Evolutionary conservation across 1,284 basidiomycete genomes (phyloP).

Genomic region (Pascua sp.): DNA sequence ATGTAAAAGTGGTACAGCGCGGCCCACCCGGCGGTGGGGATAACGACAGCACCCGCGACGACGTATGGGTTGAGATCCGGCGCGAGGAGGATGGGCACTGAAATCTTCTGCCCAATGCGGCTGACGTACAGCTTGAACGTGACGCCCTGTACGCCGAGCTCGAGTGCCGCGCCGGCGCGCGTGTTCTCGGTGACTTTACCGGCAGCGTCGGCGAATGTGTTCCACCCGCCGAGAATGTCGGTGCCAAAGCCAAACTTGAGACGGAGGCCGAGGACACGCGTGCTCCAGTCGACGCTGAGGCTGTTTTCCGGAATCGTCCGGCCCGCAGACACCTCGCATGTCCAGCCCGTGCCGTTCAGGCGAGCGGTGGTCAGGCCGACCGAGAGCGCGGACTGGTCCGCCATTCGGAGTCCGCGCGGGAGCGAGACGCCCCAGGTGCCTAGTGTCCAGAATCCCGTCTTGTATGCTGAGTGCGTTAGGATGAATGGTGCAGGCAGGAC

Average conservation of each 20-base stretch:
- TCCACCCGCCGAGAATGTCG: slow-evolving; percentile 24
- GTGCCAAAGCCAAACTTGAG: slow-evolving; percentile 48
- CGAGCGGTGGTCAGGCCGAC: slow-evolving; percentile 41
- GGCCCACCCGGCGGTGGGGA: slow-evolving; percentile 57
- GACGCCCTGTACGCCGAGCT: slow-evolving; percentile 30
- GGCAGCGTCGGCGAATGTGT: slow-evolving; percentile 41
- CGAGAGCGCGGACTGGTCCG: slow-evolving; percentile 37
- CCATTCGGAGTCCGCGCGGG: slow-evolving; percentile 14
- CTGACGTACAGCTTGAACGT: slow-evolving; percentile 27
- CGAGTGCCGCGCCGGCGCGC: slow-evolving; percentile 34
- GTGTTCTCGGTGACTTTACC: slow-evolving; percentile 40
- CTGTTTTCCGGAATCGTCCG: slow-evolving; percentile 24
- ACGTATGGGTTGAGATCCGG: slow-evolving; percentile 54
- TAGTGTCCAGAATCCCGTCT: slow-evolving; percentile 50
- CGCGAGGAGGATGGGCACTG: slow-evolving; percentile 58
- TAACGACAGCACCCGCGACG: slow-evolving; percentile 53
- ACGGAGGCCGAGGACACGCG: slow-evolving; percentile 50
- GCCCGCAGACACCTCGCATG: slow-evolving; percentile 42
- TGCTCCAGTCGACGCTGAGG: slow-evolving; percentile 48
- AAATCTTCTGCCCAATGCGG: slow-evolving; percentile 56
- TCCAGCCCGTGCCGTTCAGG: slow-evolving; percentile 43
- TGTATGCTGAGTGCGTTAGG: slow-evolving; percentile 30
- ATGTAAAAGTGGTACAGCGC: slow-evolving; percentile 60
- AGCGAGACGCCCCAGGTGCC: slow-evolving; percentile 49
- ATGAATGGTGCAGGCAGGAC: neutral